Percentiles rank a stretch among this genome's conserved stretches.
These are phyloP conservation scores for Bipolaris zeicola DNA, from an alignment of 2,329 filamentous ascomycete genomes.

Conservation along the genomic window DNA sequence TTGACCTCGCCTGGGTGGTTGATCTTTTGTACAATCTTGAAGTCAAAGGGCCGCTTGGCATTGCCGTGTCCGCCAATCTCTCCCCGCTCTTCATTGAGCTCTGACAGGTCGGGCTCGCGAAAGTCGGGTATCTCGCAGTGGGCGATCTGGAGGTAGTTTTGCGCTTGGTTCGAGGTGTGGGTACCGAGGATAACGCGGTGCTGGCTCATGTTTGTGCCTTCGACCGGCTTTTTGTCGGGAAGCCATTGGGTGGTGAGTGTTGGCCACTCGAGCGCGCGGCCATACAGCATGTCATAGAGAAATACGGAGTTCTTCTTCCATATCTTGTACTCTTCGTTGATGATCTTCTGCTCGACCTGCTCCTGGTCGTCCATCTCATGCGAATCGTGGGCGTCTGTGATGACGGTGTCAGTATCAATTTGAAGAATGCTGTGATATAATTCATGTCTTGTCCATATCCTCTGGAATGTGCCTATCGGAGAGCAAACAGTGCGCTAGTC, in stretches of 20 bases:
- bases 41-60: conserved; percentile 77
- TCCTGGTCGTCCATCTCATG: conserved; percentile 69
- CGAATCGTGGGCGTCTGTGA: conserved; percentile 49
- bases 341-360: conserved; percentile 79
- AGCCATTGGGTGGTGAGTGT: conserved; percentile 98
- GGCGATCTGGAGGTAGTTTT: conserved; percentile 94
- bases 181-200: conserved; percentile 93
- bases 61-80: conserved; percentile 94
- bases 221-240: conserved; percentile 68
- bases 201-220: conserved; percentile 83
- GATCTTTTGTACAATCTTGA: conserved; percentile 93
- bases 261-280: conserved; percentile 93
- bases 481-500: background rate
- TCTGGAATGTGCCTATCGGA: background rate
- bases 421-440: too few relatives aligned
- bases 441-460: background rate
- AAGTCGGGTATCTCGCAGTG: conserved; percentile 90
- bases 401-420: conserved; percentile 5
- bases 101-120: conserved; percentile 71
- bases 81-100: conserved; percentile 89
- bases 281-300: conserved; percentile 96
- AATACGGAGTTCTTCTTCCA: conserved; percentile 99
- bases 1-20: conserved; percentile 97
- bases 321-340: conserved; percentile 99
- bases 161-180: conserved; percentile 83